Evolutionary conservation across 371 early-diverging fungal genomes (phyloP).

Genomic region (Synchytrium microbalum): DNA sequence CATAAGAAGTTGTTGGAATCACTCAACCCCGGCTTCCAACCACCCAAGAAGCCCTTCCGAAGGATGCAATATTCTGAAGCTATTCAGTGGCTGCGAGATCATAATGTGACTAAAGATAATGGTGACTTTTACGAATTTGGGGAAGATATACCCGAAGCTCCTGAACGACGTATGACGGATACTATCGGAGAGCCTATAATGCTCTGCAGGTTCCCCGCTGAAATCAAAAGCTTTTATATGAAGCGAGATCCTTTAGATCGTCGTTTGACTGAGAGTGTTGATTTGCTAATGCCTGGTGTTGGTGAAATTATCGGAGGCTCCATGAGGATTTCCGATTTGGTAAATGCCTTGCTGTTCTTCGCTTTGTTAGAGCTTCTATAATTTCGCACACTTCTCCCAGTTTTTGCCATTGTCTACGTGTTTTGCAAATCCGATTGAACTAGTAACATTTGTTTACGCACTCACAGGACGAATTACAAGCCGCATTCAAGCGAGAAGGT

Average conservation of each 20-base stretch:
- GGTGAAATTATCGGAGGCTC: slow-evolving; percentile 99
- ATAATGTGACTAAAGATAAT: slow-evolving; percentile 66
- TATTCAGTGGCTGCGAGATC: slow-evolving; percentile 88
- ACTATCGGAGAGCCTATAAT: slow-evolving; percentile 95
- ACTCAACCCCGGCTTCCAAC: slow-evolving; percentile 88
- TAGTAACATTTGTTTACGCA: slow-evolving; percentile 5
- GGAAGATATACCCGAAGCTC: slow-evolving; percentile 99
- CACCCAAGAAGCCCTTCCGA: slow-evolving; percentile 84
- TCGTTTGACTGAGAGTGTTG: slow-evolving; percentile 93
- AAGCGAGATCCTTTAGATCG: slow-evolving; percentile 75
- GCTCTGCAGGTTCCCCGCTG: slow-evolving; percentile 94
- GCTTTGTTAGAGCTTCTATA: too few relatives aligned
- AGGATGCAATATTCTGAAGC: slow-evolving; percentile 97
- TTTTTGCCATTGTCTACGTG: too few relatives aligned
- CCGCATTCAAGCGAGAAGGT: slow-evolving; percentile 94
- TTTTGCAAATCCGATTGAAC: too few relatives aligned
- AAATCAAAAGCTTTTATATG: slow-evolving; percentile 99
- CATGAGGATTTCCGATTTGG: slow-evolving; percentile 93
- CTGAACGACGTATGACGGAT: slow-evolving; percentile 98
- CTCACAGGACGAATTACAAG: slow-evolving; percentile 67
- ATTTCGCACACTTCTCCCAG: too few relatives aligned
- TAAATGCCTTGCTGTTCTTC: slow-evolving; percentile 18
- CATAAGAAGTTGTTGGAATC: slow-evolving; percentile 73
- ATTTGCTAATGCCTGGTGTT: slow-evolving; percentile 98
- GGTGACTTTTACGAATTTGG: slow-evolving; percentile 75